phyloP scores from a whole-genome alignment of 116 monocot species.

The Posidonia oceanica region DNA sequence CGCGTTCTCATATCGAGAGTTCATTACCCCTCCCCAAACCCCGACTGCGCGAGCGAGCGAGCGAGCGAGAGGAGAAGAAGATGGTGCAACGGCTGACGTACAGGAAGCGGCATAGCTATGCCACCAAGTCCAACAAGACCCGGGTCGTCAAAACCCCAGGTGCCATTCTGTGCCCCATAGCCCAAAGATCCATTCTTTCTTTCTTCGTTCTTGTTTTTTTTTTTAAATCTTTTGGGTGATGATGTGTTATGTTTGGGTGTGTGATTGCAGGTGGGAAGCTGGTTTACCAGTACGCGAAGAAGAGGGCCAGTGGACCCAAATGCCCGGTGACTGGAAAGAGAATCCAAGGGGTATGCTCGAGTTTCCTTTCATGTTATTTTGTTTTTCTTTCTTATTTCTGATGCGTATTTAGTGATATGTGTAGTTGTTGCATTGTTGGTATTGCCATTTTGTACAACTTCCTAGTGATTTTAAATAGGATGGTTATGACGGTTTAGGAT shows the following conservation, averaged over 20 bases:
- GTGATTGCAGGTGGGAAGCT: conserved; percentile 19
- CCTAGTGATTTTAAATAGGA: no score
- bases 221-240: no score
- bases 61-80: not conserved
- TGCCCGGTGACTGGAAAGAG: conserved; percentile 30
- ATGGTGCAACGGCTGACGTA: conserved; percentile 94
- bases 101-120: conserved; percentile 84
- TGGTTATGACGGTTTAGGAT: no score
- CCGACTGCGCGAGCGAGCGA: conserved; percentile 1
- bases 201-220: no score
- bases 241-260: not conserved
- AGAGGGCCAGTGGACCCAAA: conserved; percentile 30
- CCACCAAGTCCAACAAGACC: conserved; percentile 88
- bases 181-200: not conserved
- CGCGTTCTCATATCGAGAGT: not conserved
- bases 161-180: conserved; percentile 1
- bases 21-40: not conserved
- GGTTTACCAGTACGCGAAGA: conserved; percentile 27
- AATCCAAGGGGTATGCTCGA: conserved; percentile 25
- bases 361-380: not conserved
- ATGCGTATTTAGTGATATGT: no score
- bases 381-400: not conserved
- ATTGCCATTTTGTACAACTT: not conserved
- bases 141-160: conserved; percentile 90
- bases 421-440: not conserved